These are phyloP conservation scores for Przewalskia tangutica DNA, from an alignment of 257 asterid genomes.

Conservation along the genomic window DNA sequence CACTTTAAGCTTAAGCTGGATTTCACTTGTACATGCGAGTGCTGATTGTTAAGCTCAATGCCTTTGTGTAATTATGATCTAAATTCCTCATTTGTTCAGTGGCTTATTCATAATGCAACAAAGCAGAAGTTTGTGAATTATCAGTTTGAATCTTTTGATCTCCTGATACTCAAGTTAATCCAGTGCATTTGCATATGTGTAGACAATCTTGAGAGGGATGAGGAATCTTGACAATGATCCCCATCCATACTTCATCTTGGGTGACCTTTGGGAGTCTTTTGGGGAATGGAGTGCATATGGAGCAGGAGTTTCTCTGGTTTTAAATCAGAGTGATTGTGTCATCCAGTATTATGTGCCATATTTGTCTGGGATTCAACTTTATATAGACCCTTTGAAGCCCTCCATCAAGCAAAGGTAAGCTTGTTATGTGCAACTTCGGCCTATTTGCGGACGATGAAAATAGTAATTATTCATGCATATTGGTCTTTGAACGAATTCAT, in stretches of 20 bases:
- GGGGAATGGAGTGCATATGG: conserved; percentile 98
- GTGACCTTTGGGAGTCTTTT: conserved; percentile 93
- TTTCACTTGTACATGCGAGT: neutral
- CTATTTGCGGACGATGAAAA: neutral
- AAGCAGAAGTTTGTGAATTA: neutral
- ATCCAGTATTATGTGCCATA: conserved; percentile 86
- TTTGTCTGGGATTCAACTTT: conserved; percentile 82
- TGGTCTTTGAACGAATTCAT: neutral
- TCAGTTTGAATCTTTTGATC: neutral
- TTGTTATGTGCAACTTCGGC: neutral
- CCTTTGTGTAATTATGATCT: neutral
- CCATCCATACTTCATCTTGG: conserved; percentile 65
- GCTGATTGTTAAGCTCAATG: neutral
- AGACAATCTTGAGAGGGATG: conserved; percentile 64
- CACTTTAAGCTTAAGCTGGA: neutral
- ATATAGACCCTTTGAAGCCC: conserved; percentile 50
- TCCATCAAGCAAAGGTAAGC: conserved; percentile 39
- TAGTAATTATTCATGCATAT: neutral
- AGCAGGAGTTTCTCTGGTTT: conserved; percentile 77
- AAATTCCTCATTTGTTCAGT: neutral
- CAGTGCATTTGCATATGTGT: conserved; percentile 22
- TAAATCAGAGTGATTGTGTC: conserved; percentile 62
- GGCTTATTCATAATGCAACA: neutral
- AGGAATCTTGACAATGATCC: conserved; percentile 40
- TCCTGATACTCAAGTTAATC: conserved; percentile 3